phyloP scores from a whole-genome alignment of 2,329 filamentous ascomycete genomes.

The Sarocladiaceae sp. region DNA sequence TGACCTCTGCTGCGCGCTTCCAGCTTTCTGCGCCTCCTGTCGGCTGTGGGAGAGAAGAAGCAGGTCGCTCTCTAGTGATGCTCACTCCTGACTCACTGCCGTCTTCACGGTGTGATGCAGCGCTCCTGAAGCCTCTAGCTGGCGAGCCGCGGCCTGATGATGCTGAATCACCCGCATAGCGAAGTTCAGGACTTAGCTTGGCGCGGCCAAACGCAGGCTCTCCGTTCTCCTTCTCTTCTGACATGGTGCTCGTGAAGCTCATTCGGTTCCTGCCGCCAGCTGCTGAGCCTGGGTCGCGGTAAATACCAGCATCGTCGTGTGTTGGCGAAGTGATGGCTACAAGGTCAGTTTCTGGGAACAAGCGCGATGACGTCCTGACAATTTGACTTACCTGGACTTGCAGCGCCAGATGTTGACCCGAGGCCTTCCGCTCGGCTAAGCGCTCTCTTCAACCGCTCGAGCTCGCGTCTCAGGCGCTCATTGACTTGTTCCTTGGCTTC shows the following conservation, averaged over 20 bases:
- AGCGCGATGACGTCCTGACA: not conserved
- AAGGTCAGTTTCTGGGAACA: not conserved
- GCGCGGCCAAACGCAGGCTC: conserved; percentile 39
- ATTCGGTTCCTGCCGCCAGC: conserved; percentile 42
- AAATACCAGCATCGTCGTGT: conserved; percentile 54
- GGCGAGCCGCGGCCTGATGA: conserved; percentile 55
- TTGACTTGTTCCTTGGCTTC: conserved; percentile 84
- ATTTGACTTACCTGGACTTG: conserved; percentile 27
- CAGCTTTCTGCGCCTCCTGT: conserved; percentile 63
- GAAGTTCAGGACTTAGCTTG: conserved; percentile 50
- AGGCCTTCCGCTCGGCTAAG: conserved; percentile 55
- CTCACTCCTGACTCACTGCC: conserved; percentile 22
- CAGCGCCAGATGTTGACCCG: conserved; percentile 27
- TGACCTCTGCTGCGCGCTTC: conserved; percentile 95
- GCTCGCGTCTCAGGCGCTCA: conserved; percentile 76
- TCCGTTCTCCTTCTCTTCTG: conserved; percentile 74
- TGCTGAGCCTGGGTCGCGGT: conserved; percentile 42
- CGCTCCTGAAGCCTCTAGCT: conserved; percentile 45
- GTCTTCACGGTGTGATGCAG: conserved; percentile 25
- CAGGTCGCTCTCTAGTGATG: conserved; percentile 24
- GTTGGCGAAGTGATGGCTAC: conserved; percentile 42
- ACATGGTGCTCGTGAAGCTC: conserved; percentile 59
- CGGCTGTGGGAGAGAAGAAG: conserved; percentile 29
- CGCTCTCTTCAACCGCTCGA: conserved; percentile 89
- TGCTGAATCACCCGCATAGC: conserved; percentile 41